Evolutionary conservation across 768 basidiomycete genomes (phyloP).

Genomic region (Coprinopsis cinerea): DNA sequence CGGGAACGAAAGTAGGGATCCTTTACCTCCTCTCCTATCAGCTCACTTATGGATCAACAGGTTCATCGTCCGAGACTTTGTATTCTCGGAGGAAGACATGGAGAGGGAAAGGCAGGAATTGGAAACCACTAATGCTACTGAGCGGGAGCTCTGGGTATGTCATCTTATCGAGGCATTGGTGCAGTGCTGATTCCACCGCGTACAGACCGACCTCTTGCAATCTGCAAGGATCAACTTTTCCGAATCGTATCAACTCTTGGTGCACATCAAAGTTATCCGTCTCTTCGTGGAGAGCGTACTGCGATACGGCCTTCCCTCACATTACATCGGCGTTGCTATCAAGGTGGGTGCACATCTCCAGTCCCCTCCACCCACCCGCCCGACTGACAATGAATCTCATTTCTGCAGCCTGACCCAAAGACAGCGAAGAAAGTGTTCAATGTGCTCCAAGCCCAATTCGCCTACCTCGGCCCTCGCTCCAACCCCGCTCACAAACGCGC

Average conservation of each 20-base stretch:
- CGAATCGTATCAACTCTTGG: slow-evolving; percentile 89
- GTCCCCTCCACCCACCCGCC: not conserved
- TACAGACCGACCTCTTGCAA: slow-evolving; percentile 84
- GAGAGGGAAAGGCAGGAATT: slow-evolving; percentile 79
- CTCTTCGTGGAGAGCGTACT: slow-evolving; percentile 94
- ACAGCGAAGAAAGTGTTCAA: slow-evolving; percentile 72
- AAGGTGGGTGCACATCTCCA: slow-evolving; percentile 43
- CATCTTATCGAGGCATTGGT: not conserved
- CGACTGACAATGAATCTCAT: not conserved
- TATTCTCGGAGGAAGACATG: slow-evolving; percentile 77
- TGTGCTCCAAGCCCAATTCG: slow-evolving; percentile 69
- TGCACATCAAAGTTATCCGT: slow-evolving; percentile 88
- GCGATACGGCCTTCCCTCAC: slow-evolving; percentile 90
- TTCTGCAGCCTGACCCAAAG: slow-evolving; percentile 76
- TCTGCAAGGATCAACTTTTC: slow-evolving; percentile 94
- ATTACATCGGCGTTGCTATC: slow-evolving; percentile 76
- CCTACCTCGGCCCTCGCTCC: slow-evolving; percentile 72
- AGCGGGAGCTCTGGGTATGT: slow-evolving; percentile 93
- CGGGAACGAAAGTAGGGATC: slow-evolving; percentile 82
- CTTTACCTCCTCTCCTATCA: slow-evolving; percentile 3
- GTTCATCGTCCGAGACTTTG: slow-evolving; percentile 93
- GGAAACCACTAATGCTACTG: slow-evolving; percentile 71
- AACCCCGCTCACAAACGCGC: slow-evolving; percentile 39
- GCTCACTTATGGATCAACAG: slow-evolving; percentile 32
- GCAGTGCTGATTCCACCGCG: slow-evolving; percentile 4